Percentiles rank a stretch among this genome's conserved stretches.
phyloP scores from a whole-genome alignment of 2,329 filamentous ascomycete species.

The Penicillium capsulatum region DNA sequence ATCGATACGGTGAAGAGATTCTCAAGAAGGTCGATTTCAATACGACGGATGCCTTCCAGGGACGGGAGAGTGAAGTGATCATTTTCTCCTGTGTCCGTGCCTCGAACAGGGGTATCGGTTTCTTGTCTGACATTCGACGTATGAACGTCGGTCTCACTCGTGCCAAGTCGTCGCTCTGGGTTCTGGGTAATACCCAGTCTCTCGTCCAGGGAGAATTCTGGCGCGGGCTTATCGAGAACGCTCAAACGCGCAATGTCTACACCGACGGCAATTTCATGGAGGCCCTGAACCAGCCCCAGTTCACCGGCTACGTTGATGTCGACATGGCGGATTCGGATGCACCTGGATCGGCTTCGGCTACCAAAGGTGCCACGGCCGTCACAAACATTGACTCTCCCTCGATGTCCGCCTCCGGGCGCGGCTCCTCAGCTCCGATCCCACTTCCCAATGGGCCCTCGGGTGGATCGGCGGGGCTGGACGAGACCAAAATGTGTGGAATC shows the following conservation, averaged over 20 bases:
- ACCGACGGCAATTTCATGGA: slow-evolving; percentile 62
- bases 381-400: slow-evolving; percentile 9
- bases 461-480: slow-evolving; percentile 42
- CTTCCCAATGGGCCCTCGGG: slow-evolving; percentile 41
- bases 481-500: slow-evolving; percentile 40
- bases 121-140: slow-evolving; percentile 94
- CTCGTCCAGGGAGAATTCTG: slow-evolving; percentile 86
- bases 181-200: slow-evolving; percentile 85
- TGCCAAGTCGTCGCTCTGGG: slow-evolving; percentile 94
- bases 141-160: slow-evolving; percentile 99
- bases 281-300: slow-evolving; percentile 54
- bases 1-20: slow-evolving; percentile 69
- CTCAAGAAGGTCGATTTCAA: slow-evolving; percentile 88
- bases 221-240: slow-evolving; percentile 79
- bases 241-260: slow-evolving; percentile 68
- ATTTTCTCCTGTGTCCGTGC: slow-evolving; percentile 98
- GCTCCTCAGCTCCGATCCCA: slow-evolving; percentile 23
- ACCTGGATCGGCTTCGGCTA: neutral
- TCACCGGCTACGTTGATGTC: slow-evolving; percentile 42
- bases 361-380: slow-evolving; percentile 12
- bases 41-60: slow-evolving; percentile 96
- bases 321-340: slow-evolving; percentile 41
- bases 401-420: slow-evolving; percentile 25
- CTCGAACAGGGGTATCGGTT: slow-evolving; percentile 88
- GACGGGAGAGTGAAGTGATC: slow-evolving; percentile 93